Percentiles rank a stretch among this genome's conserved stretches.
These are phyloP conservation scores for Thinopyrum elongatum DNA, from an alignment of 176 grass and related monocot species.

Conservation along the genomic window DNA sequence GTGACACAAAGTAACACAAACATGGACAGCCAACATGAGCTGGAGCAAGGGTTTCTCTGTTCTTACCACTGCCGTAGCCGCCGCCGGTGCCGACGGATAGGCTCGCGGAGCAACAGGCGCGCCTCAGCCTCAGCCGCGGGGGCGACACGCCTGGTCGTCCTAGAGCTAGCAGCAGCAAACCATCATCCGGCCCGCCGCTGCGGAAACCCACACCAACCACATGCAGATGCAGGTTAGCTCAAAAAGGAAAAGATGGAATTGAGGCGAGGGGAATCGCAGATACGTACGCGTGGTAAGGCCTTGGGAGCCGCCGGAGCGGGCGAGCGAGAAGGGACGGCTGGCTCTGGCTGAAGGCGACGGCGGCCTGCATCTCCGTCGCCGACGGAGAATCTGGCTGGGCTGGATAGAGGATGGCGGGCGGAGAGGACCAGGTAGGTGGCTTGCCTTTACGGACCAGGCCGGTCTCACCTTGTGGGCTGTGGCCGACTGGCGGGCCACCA, in stretches of 20 bases:
- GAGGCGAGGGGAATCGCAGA: neutral
- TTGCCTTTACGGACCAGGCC: too few species aligned
- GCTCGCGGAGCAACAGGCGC: conserved; percentile 40
- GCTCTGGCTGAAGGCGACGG: conserved; percentile 47
- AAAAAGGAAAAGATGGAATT: neutral
- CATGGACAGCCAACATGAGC: neutral
- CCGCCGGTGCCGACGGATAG: conserved; percentile 42
- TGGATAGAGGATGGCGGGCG: too few species aligned
- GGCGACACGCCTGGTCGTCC: conserved; percentile 2
- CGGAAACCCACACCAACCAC: neutral
- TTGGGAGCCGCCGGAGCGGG: neutral
- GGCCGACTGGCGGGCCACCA: too few species aligned
- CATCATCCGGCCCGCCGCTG: conserved; percentile 8
- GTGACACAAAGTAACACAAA: neutral
- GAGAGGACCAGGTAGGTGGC: too few species aligned
- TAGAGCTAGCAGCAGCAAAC: neutral
- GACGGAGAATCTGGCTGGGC: neutral
- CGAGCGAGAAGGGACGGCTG: conserved; percentile 22
- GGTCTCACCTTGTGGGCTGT: too few species aligned
- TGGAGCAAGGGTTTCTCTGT: neutral
- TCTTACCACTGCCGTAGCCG: conserved; percentile 46
- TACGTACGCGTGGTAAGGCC: neutral
- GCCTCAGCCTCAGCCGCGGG: neutral
- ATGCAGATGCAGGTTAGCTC: neutral
- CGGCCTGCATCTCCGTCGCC: conserved; percentile 36